Percentiles rank a stretch among this genome's conserved stretches.
Conservation (phyloP, 2,329 filamentous ascomycete species). For the Alternaria dauci region DNA sequence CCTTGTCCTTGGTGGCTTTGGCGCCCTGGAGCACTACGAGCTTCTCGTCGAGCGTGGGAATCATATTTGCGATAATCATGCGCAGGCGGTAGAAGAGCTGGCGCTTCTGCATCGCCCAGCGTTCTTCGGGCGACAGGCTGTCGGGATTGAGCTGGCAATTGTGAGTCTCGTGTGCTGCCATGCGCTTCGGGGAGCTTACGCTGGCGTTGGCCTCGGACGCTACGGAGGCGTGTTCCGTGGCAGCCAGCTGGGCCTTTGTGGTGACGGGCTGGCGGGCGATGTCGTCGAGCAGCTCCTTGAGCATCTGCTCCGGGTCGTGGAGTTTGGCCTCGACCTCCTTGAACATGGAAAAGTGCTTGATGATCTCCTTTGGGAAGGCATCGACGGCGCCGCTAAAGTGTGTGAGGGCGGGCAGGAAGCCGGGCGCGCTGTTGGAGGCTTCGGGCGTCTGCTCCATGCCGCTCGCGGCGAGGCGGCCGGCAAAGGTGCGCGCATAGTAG, state of each 20-base stretch:
- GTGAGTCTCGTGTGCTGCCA: conserved; percentile 28
- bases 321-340: conserved; percentile 99
- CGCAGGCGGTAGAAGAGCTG: conserved; percentile 81
- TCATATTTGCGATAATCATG: conserved; percentile 80
- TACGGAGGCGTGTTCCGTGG: conserved; percentile 37
- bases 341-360: conserved; percentile 92
- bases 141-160: conserved; percentile 37
- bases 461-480: conserved; percentile 47
- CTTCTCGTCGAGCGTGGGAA: conserved; percentile 94
- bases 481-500: conserved; percentile 61
- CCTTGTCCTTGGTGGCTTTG: conserved; percentile 85
- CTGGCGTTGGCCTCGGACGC: conserved; percentile 52
- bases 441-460: conserved; percentile 51
- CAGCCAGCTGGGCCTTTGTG: conserved; percentile 40
- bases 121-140: conserved; percentile 46
- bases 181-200: conserved; percentile 47
- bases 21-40: conserved; percentile 95
- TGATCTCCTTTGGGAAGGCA: conserved; percentile 91
- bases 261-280: conserved; percentile 61
- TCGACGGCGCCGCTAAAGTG: conserved; percentile 92
- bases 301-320: conserved; percentile 82
- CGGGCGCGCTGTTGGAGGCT: conserved; percentile 50
- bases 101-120: conserved; percentile 70
- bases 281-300: conserved; percentile 76
- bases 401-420: conserved; percentile 72